These are phyloP conservation scores for Pachyrhizus erosus DNA, from an alignment of 306 rosid species.

Conservation along the genomic window DNA sequence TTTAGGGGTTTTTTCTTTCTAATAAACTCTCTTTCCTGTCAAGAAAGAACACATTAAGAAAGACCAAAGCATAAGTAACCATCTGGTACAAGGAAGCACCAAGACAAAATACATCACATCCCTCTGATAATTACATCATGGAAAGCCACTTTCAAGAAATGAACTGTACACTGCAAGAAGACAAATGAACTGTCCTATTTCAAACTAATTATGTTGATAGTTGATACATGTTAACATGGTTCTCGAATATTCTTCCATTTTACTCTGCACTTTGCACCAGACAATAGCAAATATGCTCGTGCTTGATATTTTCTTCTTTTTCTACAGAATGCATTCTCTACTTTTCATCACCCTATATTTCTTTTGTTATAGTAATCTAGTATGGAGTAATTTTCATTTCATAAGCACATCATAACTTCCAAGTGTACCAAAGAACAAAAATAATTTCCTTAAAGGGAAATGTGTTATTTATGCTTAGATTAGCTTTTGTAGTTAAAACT, in stretches of 20 bases:
- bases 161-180: neutral
- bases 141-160: neutral
- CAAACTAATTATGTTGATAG: neutral
- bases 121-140: slow-evolving; percentile 18
- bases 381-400: slow-evolving; percentile 8
- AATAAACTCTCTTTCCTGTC: too few species aligned
- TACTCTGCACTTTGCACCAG: neutral
- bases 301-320: slow-evolving; percentile 10
- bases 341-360: neutral
- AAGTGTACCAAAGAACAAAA: neutral
- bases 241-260: slow-evolving; percentile 11
- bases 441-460: neutral
- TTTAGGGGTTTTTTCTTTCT: too few species aligned
- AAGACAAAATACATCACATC: neutral
- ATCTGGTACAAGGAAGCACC: slow-evolving; percentile 1
- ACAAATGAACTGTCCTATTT: neutral
- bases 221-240: neutral
- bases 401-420: neutral
- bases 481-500: slow-evolving; percentile 34
- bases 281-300: neutral
- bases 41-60: too few species aligned
- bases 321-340: neutral
- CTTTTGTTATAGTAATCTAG: neutral
- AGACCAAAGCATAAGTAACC: slow-evolving; percentile 1
- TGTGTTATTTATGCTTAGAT: slow-evolving; percentile 14